These are phyloP conservation scores for Cordyceps javanica DNA, from an alignment of 2,329 filamentous ascomycete genomes.

Conservation along the genomic window DNA sequence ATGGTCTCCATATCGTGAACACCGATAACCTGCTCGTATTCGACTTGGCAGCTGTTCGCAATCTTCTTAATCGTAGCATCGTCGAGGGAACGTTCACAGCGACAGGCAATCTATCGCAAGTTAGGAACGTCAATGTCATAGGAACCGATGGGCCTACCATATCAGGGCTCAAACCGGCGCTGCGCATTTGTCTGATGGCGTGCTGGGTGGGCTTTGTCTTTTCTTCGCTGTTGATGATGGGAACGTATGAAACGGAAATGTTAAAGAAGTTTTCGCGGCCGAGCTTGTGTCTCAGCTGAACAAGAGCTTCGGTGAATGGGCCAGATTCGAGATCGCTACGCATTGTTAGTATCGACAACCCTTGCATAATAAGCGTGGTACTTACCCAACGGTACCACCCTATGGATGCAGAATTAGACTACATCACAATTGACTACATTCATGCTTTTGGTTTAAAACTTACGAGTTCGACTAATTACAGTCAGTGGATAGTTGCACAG, in stretches of 20 bases:
- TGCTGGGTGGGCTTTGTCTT: constrained; percentile 98
- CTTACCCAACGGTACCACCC: constrained; percentile 54
- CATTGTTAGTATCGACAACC: not conserved
- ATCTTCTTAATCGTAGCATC: constrained; percentile 76
- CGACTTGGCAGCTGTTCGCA: constrained; percentile 81
- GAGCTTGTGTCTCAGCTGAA: constrained; percentile 65
- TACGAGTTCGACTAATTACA: constrained; percentile 29
- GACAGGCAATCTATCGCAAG: constrained; percentile 74
- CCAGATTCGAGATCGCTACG: constrained; percentile 72
- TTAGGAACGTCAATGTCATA: not conserved
- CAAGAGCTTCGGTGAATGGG: constrained; percentile 82
- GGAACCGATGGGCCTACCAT: constrained; percentile 41
- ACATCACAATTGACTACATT: not conserved
- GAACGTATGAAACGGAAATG: constrained; percentile 86
- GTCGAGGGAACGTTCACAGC: constrained; percentile 73
- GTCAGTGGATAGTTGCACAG: constrained; percentile 15
- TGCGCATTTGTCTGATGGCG: constrained; percentile 77
- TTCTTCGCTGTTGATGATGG: constrained; percentile 57
- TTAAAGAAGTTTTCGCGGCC: constrained; percentile 78
- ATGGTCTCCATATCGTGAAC: constrained; percentile 85
- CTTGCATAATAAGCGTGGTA: not conserved
- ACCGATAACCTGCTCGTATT: constrained; percentile 77
- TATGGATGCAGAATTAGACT: constrained; percentile 14
- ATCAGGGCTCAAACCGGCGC: constrained; percentile 67
- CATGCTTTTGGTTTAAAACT: constrained; percentile 12